A percentile compares a stretch with the other conserved stretches of the same genome.
Evolutionary conservation across 768 basidiomycete genomes (phyloP).

Genomic region (Rhodosporidiobolus sp.): DNA sequence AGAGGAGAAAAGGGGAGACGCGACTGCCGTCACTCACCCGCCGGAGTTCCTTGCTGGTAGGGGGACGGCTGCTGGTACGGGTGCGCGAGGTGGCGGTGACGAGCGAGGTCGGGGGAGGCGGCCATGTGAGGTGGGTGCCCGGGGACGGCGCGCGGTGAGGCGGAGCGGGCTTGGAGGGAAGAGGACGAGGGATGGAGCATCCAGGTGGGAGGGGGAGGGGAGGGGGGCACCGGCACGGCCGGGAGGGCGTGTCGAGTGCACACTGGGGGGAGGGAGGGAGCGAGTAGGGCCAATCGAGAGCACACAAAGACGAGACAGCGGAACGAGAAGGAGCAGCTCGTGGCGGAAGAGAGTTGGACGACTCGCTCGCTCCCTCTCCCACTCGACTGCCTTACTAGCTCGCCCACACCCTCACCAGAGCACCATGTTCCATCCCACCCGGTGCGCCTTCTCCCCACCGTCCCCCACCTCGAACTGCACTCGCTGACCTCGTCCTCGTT

Average conservation of each 20-base stretch:
- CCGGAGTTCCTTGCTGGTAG: neutral
- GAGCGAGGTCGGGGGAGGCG: neutral
- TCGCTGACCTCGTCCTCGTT: neutral
- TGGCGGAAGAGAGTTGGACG: too few relatives aligned
- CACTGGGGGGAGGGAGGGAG: too few relatives aligned
- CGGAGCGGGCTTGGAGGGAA: neutral
- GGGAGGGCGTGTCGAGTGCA: too few relatives aligned
- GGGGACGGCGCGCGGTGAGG: neutral
- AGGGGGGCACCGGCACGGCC: too few relatives aligned
- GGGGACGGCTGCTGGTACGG: neutral
- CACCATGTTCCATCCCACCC: conserved; percentile 31
- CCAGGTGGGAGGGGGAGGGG: neutral
- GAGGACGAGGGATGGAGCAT: neutral
- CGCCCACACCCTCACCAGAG: neutral
- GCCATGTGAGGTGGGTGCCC: neutral
- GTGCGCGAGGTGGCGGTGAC: neutral
- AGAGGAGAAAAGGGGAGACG: neutral
- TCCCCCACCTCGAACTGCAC: neutral
- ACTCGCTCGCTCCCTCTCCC: neutral
- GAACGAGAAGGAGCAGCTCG: too few relatives aligned
- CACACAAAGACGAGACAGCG: too few relatives aligned
- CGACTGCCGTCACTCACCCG: neutral
- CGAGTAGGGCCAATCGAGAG: too few relatives aligned
- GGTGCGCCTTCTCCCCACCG: neutral
- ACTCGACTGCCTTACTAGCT: neutral